Evolutionary conservation across 2,329 filamentous ascomycete species (phyloP), one percentile per base, ranked within the genome.

Genomic region (Xylaria hypoxylon): DNA sequence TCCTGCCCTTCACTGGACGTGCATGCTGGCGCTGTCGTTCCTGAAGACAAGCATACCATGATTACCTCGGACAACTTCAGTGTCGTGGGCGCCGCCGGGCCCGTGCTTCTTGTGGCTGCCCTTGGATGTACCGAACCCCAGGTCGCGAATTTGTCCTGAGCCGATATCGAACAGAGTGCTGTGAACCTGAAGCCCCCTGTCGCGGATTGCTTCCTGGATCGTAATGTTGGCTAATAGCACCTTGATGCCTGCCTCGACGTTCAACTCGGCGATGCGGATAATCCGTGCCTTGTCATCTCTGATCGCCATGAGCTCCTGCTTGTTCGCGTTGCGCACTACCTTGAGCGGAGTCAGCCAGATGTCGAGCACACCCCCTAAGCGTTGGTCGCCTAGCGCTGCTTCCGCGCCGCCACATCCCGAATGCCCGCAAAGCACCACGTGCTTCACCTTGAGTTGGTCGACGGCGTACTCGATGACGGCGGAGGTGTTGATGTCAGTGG

Each of bases 381-480:
- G 80, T 2, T 64, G 71, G 69, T 85, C 81, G 45, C 76, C 71
- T 7, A 88, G 80, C 3, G 89, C 86, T 0, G 88, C 89, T 15
- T 83, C 84, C 52, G 89, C 88, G n/a, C 89, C 90, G 40, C 89
- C 89, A 77, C 90, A 92, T 62, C 80, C 80, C 55, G 89, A 87
- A 81, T 92, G 90, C 0, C 90, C 90, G 79, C 89, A 91, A 11
- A 92, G 84, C 62, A 92, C 84, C 59, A 92, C 86, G 79, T 92
- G 89, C 77, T 89, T 85, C 72, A 92, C 90, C 73, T 90, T 88
- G 40, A 96, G 82, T 76, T 92, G 84, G 64, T 81, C 82, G 65
- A 96, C 92, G 48, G 92, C 91, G 77, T 90, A 96, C 76, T 95
- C 90, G 76, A 96, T 90, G 51, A 95, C 92, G 62, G 89, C 87